Evolutionary conservation across 495 filamentous ascomycete species (phyloP), one percentile per base, ranked within the genome.

Genomic region (Staphylotrichum tortipilum): DNA sequence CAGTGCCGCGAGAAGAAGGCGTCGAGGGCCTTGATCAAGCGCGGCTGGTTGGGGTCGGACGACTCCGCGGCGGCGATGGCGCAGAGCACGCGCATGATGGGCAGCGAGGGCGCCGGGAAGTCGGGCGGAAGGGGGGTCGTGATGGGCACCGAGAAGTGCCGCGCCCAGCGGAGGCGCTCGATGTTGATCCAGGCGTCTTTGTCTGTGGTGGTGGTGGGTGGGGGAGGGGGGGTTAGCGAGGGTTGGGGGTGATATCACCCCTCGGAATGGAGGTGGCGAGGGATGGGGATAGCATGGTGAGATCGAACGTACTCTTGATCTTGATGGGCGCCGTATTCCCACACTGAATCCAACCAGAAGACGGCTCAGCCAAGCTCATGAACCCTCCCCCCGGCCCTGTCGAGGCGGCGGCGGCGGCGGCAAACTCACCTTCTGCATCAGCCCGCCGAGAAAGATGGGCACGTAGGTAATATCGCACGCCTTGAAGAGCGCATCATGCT

Each of bases 401-500:
- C 26, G 6, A 28, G 26, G n/a, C n/a, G n/a, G n/a, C n/a, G n/a
- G n/a, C n/a, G n/a, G n/a, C n/a, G n/a, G 36, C n/a, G 15, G 24
- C 15, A 17, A 10, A 60, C 67, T 23, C 26, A 67, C 62, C 12
- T 74, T 68, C 49, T 82, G 75, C 76, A 89, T 83, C 46, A 89
- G 55, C 0, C 83, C 85, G 2, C 82, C 82, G 0, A 88, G 72
- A 51, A 86, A 79, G 33, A 88, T 78, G 22, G 85, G 85, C 3
- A 85, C 68, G 49, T 81, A 86, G 12, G 62, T 80, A 28, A 85
- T 62, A 1, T 84, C 72, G 61, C 74, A 78, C 49, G 71, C 64
- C 23, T 70, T 64, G 61, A 88, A 89, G 1, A 76, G 64, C 3
- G 75, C 69, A 39, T 82, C 81, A 50, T 81, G 70, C 84, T 88